Percentiles rank a stretch among this genome's conserved stretches.
Conservation (phyloP, 441 rosid species). For the Pelargonium australe region DNA sequence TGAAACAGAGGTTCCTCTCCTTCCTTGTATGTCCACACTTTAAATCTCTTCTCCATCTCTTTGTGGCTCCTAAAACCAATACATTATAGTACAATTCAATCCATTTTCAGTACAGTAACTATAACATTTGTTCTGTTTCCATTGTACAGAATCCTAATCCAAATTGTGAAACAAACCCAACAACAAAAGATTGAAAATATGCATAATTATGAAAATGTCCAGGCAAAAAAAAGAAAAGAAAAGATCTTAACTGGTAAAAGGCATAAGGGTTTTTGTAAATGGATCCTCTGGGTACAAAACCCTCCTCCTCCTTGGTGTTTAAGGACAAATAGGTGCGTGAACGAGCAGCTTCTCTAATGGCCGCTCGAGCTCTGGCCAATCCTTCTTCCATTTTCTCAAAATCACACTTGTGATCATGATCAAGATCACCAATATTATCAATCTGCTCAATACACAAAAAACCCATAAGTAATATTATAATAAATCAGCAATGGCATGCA, state of each 20-base stretch:
- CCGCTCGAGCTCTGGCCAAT: slow-evolving; percentile 51
- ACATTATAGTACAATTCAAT: background rate
- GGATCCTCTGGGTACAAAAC: slow-evolving; percentile 47
- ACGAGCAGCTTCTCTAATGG: slow-evolving; percentile 38
- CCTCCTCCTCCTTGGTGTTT: slow-evolving; percentile 17
- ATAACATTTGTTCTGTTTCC: background rate
- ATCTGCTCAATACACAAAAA: background rate
- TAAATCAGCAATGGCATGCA: background rate
- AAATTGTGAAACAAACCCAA: background rate
- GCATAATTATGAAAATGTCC: background rate
- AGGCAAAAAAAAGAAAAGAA: slow-evolving; percentile 17
- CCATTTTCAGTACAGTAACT: background rate
- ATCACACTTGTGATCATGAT: slow-evolving; percentile 22
- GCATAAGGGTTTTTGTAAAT: slow-evolving; percentile 57
- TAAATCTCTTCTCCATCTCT: slow-evolving; percentile 67
- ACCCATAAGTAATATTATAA: background rate
- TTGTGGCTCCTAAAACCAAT: slow-evolving; percentile 50
- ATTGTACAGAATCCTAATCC: background rate
- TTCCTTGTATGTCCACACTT: slow-evolving; percentile 74
- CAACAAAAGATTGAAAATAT: background rate
- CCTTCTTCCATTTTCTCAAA: slow-evolving; percentile 45
- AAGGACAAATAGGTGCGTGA: slow-evolving; percentile 18
- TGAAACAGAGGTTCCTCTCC: slow-evolving; percentile 66
- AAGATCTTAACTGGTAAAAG: slow-evolving; percentile 67
- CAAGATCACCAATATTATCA: background rate